phyloP scores from a whole-genome alignment of 2,329 filamentous ascomycete genomes.

The Xylaria sp. region DNA sequence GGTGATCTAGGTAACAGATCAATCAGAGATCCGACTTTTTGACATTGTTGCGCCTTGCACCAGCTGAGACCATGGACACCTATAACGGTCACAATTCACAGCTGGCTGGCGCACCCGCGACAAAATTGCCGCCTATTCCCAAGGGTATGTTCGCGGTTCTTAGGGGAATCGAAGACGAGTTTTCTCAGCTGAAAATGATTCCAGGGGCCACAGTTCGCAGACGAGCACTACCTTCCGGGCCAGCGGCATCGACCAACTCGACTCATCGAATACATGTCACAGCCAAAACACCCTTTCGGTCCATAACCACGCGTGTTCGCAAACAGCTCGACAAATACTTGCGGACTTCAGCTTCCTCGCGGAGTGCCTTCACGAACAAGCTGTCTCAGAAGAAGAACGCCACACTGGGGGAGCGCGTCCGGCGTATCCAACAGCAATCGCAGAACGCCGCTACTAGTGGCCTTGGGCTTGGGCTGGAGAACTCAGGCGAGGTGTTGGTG shows the following conservation, averaged over 20 bases:
- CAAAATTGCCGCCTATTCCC: conserved; percentile 49
- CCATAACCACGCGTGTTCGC: conserved; percentile 72
- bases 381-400: conserved; percentile 61
- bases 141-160: conserved; percentile 42
- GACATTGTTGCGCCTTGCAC: conserved; percentile 1
- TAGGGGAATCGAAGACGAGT: not conserved
- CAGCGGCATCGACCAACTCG: conserved; percentile 51
- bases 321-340: conserved; percentile 69
- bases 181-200: conserved; percentile 35
- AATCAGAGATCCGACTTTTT: conserved; percentile 8
- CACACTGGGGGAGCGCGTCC: conserved; percentile 60
- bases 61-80: conserved; percentile 20
- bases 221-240: conserved; percentile 58
- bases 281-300: conserved; percentile 73
- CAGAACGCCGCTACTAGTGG: conserved; percentile 44
- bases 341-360: conserved; percentile 49
- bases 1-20: conserved; percentile 28
- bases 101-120: conserved; percentile 36
- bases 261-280: conserved; percentile 71
- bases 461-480: conserved; percentile 49
- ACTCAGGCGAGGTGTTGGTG: conserved; percentile 64
- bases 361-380: conserved; percentile 45
- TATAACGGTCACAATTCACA: conserved; percentile 31
- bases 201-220: conserved; percentile 62
- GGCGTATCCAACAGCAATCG: conserved; percentile 52